A percentile compares a stretch with the other conserved stretches of the same genome.
These are phyloP conservation scores for Alternaria solani DNA, from an alignment of 2,329 filamentous ascomycete genomes.

Conservation along the genomic window DNA sequence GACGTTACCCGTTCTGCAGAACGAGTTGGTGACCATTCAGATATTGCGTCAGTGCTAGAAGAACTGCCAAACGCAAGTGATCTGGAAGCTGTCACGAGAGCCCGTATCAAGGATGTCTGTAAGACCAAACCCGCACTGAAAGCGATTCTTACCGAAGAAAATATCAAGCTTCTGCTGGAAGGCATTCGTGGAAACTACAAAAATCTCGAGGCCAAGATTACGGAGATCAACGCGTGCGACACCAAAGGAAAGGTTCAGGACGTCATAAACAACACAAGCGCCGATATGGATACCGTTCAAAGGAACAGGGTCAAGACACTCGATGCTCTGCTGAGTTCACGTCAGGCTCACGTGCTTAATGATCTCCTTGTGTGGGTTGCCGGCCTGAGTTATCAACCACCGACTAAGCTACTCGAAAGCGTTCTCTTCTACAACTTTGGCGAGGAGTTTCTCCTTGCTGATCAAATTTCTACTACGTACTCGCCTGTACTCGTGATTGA, in stretches of 20 bases:
- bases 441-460: conserved; percentile 13
- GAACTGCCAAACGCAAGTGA: conserved; percentile 9
- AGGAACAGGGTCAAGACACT: conserved; percentile 9
- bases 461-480: conserved; percentile 13
- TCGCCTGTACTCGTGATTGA: conserved; percentile 13
- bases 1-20: background rate
- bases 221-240: conserved; percentile 24
- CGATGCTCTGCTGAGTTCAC: conserved; percentile 9
- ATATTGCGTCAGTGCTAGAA: background rate
- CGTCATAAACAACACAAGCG: conserved; percentile 17
- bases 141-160: conserved; percentile 15
- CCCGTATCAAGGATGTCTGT: conserved; percentile 12
- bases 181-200: conserved; percentile 19
- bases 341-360: conserved; percentile 20
- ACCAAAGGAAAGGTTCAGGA: conserved; percentile 22
- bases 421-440: conserved; percentile 14
- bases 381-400: conserved; percentile 2
- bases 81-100: conserved; percentile 12
- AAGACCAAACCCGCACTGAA: conserved; percentile 20
- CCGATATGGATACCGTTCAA: conserved; percentile 10
- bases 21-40: background rate
- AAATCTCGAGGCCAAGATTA: conserved; percentile 22
- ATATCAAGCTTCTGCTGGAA: conserved; percentile 21
- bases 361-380: conserved; percentile 24
- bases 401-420: conserved; percentile 19